phyloP scores from a whole-genome alignment of 176 grass and related monocot species.

The Juncus inflexus region DNA sequence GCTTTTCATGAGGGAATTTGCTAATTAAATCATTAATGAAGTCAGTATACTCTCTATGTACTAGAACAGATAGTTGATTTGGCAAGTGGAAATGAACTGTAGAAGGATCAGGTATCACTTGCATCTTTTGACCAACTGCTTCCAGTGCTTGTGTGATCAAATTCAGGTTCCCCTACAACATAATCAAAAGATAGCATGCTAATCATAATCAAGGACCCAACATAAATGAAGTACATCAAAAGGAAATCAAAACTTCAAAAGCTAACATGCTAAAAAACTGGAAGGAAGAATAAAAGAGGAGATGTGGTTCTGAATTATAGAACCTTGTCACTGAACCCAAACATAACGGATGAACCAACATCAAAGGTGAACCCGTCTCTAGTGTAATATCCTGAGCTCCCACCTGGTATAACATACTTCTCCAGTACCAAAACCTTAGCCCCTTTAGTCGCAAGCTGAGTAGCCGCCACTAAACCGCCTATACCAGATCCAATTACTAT shows the following conservation, averaged over 20 bases:
- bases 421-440: conserved; percentile 82
- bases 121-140: conserved; percentile 76
- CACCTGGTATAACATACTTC: conserved; percentile 90
- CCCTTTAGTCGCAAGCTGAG: conserved; percentile 75
- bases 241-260: conserved; percentile 4
- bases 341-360: conserved; percentile 88
- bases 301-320: neutral
- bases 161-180: conserved; percentile 77
- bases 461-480: conserved; percentile 75
- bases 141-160: conserved; percentile 77
- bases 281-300: neutral
- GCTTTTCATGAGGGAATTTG: conserved; percentile 86
- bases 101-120: conserved; percentile 82
- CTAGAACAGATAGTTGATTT: conserved; percentile 58
- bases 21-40: conserved; percentile 55
- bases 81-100: conserved; percentile 90
- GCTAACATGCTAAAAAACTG: neutral
- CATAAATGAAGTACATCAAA: neutral
- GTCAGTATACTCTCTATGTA: conserved; percentile 65
- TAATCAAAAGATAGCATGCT: neutral
- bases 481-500: conserved; percentile 86
- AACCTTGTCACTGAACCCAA: conserved; percentile 93
- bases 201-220: neutral
- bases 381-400: conserved; percentile 82
- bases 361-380: conserved; percentile 88